A percentile compares a stretch with the other conserved stretches of the same genome.
These are phyloP conservation scores for Warburgia ugandensis DNA, from an alignment of 164 flowering plant genomes.

Conservation along the genomic window DNA sequence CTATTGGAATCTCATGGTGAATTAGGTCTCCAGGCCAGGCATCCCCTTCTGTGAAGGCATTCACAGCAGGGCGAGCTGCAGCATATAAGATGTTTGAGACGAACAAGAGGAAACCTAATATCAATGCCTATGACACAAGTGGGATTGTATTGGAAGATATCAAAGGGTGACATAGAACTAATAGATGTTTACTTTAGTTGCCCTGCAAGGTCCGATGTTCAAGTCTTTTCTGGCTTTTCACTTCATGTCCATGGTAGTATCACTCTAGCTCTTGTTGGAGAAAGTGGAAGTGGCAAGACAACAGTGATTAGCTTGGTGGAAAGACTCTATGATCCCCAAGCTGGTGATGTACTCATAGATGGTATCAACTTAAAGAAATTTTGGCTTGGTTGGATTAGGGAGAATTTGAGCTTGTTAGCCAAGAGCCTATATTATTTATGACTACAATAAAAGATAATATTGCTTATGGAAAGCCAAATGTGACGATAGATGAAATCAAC, in stretches of 20 bases:
- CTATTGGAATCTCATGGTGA: not conserved
- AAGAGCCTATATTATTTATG: conserved; percentile 60
- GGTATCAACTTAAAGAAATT: conserved; percentile 49
- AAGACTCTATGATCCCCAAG: conserved; percentile 76
- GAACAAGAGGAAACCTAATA: conserved; percentile 41
- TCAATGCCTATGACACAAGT: conserved; percentile 39
- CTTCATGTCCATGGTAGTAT: conserved; percentile 45
- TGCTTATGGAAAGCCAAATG: conserved; percentile 57
- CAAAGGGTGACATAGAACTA: conserved; percentile 62
- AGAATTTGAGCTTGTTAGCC: conserved; percentile 64
- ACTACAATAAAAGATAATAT: conserved; percentile 60
- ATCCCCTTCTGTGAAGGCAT: conserved; percentile 45
- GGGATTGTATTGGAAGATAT: conserved; percentile 49
- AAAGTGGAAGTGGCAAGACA: conserved; percentile 87
- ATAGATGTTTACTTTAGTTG: conserved; percentile 62
- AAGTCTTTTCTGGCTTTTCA: conserved; percentile 57
- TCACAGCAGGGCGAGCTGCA: conserved; percentile 71
- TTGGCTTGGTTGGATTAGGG: conserved; percentile 53
- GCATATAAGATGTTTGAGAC: conserved; percentile 76
- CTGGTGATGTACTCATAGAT: conserved; percentile 68
- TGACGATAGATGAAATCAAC: conserved; percentile 48
- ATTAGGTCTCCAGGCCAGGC: conserved; percentile 54
- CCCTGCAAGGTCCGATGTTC: conserved; percentile 79
- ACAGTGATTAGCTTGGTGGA: conserved; percentile 64
- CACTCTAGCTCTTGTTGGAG: conserved; percentile 75